phyloP scores from a whole-genome alignment of 495 filamentous ascomycete genomes.

The Penicillium canescens region DNA sequence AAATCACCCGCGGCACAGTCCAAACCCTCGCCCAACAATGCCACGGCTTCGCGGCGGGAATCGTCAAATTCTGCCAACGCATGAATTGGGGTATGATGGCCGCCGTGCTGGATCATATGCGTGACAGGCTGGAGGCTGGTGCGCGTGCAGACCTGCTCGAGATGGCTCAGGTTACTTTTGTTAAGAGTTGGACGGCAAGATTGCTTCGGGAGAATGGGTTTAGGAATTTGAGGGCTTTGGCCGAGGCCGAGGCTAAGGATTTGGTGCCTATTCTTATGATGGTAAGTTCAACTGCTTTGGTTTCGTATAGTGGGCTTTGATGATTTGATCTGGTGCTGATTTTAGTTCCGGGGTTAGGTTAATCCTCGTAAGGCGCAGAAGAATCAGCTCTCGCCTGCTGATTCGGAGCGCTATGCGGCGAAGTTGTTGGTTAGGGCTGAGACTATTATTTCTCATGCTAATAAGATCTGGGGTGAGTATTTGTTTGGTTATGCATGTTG shows the following conservation, averaged over 20 bases:
- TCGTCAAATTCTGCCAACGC: slow-evolving; percentile 71
- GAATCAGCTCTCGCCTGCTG: slow-evolving; percentile 54
- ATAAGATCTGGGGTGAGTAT: slow-evolving; percentile 65
- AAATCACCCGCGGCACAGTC: slow-evolving; percentile 66
- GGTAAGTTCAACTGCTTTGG: slow-evolving; percentile 34
- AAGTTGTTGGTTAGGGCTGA: slow-evolving; percentile 68
- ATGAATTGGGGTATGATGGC: slow-evolving; percentile 77
- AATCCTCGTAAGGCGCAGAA: slow-evolving; percentile 59
- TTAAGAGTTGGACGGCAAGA: slow-evolving; percentile 77
- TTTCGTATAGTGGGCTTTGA: background rate
- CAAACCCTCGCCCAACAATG: slow-evolving; percentile 76
- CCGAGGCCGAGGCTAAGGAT: slow-evolving; percentile 66
- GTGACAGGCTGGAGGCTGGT: slow-evolving; percentile 71
- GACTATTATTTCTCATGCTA: slow-evolving; percentile 69
- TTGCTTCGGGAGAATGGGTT: slow-evolving; percentile 79
- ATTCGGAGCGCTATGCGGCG: slow-evolving; percentile 61
- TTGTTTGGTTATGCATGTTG: background rate
- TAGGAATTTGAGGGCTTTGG: slow-evolving; percentile 64
- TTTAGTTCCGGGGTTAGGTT: slow-evolving; percentile 15
- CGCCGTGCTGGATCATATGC: slow-evolving; percentile 76
- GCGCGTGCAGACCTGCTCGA: slow-evolving; percentile 72
- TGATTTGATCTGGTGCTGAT: background rate
- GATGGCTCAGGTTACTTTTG: slow-evolving; percentile 71
- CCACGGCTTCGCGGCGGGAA: slow-evolving; percentile 76
- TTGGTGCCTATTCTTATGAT: slow-evolving; percentile 70